Evolutionary conservation across 306 rosid species (phyloP).

Genomic region (Quercus alba): DNA sequence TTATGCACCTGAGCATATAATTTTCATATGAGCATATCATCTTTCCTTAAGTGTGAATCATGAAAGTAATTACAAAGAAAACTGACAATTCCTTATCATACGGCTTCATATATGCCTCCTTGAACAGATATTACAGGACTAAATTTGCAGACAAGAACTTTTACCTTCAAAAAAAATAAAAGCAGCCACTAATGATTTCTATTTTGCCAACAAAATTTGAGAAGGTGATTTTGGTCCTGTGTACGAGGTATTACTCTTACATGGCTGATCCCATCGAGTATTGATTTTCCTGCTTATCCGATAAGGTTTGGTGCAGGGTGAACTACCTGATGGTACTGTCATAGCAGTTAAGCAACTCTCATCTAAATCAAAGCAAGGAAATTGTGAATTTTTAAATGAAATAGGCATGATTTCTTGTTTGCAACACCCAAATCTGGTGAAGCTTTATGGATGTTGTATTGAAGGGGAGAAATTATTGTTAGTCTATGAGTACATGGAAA

Average conservation of each 20-base stretch:
- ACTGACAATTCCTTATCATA: too few species aligned
- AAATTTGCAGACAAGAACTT: too few species aligned
- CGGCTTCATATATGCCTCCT: too few species aligned
- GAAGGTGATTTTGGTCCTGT: slow-evolving; percentile 80
- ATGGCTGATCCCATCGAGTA: neutral
- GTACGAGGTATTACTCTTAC: neutral
- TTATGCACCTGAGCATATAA: too few species aligned
- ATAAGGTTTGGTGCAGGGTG: slow-evolving; percentile 46
- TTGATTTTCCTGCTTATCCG: slow-evolving; percentile 13
- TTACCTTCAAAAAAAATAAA: too few species aligned
- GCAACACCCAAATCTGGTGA: too few species aligned
- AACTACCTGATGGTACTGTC: slow-evolving; percentile 51
- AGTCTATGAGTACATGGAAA: too few species aligned
- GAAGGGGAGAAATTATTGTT: neutral
- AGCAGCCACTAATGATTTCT: slow-evolving; percentile 47
- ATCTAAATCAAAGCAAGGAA: slow-evolving; percentile 66
- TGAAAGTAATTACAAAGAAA: too few species aligned
- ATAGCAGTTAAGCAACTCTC: slow-evolving; percentile 80
- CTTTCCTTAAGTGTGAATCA: too few species aligned
- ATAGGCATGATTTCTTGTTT: slow-evolving; percentile 32
- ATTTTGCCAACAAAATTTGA: slow-evolving; percentile 54
- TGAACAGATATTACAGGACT: too few species aligned
- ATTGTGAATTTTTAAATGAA: slow-evolving; percentile 74
- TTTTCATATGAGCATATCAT: too few species aligned
- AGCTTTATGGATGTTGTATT: neutral